A percentile compares a stretch with the other conserved stretches of the same genome.
These are phyloP conservation scores for Pseudogymnoascus sp. DNA, from an alignment of 2,329 filamentous ascomycete species.

Conservation along the genomic window DNA sequence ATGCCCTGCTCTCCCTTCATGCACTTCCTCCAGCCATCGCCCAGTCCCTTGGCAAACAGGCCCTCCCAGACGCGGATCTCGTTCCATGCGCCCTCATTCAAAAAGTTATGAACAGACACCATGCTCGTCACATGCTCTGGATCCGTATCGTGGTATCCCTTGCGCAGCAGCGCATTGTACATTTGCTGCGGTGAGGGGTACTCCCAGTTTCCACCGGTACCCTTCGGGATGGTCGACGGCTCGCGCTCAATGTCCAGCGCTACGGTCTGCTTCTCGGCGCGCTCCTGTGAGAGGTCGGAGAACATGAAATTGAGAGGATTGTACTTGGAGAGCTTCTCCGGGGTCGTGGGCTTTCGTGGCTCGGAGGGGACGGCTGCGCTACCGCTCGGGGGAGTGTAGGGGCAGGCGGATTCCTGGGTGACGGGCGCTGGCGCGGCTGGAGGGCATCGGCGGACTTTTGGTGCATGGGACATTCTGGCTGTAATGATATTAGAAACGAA, in stretches of 20 bases:
- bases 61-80: slow-evolving; percentile 94
- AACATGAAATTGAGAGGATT: slow-evolving; percentile 97
- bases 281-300: slow-evolving; percentile 72
- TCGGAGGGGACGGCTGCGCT: slow-evolving; percentile 22
- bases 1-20: slow-evolving; percentile 65
- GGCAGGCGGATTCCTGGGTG: slow-evolving; percentile 27
- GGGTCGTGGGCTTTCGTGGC: slow-evolving; percentile 23
- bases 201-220: slow-evolving; percentile 81
- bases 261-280: slow-evolving; percentile 64
- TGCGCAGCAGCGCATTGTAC: slow-evolving; percentile 96
- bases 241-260: slow-evolving; percentile 75
- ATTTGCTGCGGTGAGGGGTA: slow-evolving; percentile 98
- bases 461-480: slow-evolving; percentile 69
- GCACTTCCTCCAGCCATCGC: slow-evolving; percentile 66
- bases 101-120: slow-evolving; percentile 96
- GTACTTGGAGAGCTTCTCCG: slow-evolving; percentile 56
- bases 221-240: slow-evolving; percentile 83
- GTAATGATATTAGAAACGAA: slow-evolving; percentile 14
- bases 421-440: slow-evolving; percentile 27
- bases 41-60: slow-evolving; percentile 70
- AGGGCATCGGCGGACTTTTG: slow-evolving; percentile 33
- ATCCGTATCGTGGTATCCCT: slow-evolving; percentile 92
- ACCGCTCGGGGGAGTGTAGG: slow-evolving; percentile 26
- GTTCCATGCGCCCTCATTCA: slow-evolving; percentile 95
- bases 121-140: slow-evolving; percentile 90